Conservation (phyloP, 495 filamentous ascomycete species). For the Aspergillus funiculosus region DNA sequence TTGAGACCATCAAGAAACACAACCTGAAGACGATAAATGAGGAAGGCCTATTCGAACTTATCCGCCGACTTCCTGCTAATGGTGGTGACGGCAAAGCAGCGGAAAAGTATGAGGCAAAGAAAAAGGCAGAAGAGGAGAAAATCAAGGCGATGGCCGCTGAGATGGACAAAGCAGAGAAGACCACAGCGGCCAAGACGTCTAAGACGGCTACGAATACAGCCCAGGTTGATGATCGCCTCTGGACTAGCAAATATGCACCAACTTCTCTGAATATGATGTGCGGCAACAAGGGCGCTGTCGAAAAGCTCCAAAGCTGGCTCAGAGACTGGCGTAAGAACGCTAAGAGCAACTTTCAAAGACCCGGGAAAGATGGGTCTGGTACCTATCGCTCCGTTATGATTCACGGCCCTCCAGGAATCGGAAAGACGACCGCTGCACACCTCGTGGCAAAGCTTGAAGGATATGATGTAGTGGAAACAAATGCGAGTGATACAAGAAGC, state of each 20-base stretch:
- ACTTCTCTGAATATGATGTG: constrained; percentile 80
- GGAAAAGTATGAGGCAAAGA: constrained; percentile 73
- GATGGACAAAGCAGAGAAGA: constrained; percentile 63
- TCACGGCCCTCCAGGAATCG: constrained; percentile 91
- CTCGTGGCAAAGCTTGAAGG: constrained; percentile 88
- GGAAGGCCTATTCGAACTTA: constrained; percentile 83
- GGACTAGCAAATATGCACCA: constrained; percentile 96
- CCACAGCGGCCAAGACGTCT: constrained; percentile 26
- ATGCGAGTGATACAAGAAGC: constrained; percentile 94
- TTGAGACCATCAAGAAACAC: constrained; percentile 73
- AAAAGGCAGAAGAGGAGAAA: constrained; percentile 72
- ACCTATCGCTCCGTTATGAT: constrained; percentile 80
- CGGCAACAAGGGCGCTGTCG: constrained; percentile 87
- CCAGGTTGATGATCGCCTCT: constrained; percentile 62
- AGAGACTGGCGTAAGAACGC: constrained; percentile 69
- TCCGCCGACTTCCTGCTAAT: constrained; percentile 73
- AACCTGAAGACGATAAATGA: constrained; percentile 89
- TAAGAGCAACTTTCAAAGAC: constrained; percentile 67
- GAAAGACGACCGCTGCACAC: constrained; percentile 96
- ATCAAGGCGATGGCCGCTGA: constrained; percentile 68
- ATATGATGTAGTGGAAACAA: constrained; percentile 89
- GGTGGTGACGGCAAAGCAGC: constrained; percentile 87
- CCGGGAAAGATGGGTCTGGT: constrained; percentile 76
- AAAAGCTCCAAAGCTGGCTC: constrained; percentile 84
- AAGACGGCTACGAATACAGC: constrained; percentile 16